phyloP scores from a whole-genome alignment of 2,329 filamentous ascomycete genomes.

The Cordyceps cicadae region DNA sequence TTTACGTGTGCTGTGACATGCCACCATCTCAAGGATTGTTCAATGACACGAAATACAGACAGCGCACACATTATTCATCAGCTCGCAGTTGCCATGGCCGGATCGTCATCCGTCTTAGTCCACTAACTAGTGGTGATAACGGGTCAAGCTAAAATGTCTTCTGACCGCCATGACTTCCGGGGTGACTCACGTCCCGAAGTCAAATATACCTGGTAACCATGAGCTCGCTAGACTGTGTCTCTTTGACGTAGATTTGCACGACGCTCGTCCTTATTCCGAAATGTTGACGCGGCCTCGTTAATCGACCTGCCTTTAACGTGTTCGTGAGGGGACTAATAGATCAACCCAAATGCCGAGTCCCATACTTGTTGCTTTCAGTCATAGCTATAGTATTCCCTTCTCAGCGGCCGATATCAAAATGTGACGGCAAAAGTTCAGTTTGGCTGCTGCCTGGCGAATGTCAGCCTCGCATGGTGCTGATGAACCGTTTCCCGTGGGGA shows the following conservation, averaged over 20 bases:
- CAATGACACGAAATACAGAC: too few relatives aligned
- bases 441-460: background rate
- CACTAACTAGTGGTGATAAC: background rate
- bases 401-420: background rate
- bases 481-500: background rate
- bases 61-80: too few relatives aligned
- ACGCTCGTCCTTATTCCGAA: background rate
- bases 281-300: background rate
- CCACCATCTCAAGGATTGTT: too few relatives aligned
- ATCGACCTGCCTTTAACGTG: background rate
- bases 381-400: background rate
- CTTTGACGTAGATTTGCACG: background rate
- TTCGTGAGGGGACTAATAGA: background rate
- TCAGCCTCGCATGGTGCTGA: background rate
- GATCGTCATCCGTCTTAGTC: background rate
- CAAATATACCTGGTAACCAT: background rate
- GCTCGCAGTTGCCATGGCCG: too few relatives aligned
- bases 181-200: background rate
- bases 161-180: background rate
- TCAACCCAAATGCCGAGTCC: background rate
- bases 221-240: background rate
- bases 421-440: background rate
- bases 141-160: background rate
- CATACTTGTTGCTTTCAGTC: background rate
- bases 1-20: background rate